Percentiles rank a stretch among this genome's conserved stretches.
Evolutionary conservation across 2,329 filamentous ascomycete species (phyloP).

Genomic region (Aureobasidium sp.): DNA sequence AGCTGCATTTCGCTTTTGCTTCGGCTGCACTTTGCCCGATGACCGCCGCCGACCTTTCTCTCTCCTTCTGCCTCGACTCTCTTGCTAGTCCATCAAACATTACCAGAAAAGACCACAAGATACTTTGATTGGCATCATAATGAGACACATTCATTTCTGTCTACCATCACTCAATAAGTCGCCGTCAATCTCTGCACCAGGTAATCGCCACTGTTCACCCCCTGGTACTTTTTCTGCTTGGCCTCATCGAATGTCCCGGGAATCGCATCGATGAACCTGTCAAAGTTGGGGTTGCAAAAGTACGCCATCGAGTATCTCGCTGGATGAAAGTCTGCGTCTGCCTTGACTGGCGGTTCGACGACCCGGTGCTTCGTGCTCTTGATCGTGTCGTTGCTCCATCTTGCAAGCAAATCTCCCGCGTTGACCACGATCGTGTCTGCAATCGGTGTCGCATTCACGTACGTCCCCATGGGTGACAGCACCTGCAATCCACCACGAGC

Average conservation of each 20-base stretch:
- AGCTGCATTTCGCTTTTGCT: not conserved
- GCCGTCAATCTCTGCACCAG: conserved; percentile 66
- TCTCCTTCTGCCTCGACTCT: too few relatives aligned
- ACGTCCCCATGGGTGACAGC: conserved; percentile 57
- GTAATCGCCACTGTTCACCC: conserved; percentile 73
- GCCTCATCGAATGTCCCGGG: conserved; percentile 63
- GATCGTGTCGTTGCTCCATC: conserved; percentile 88
- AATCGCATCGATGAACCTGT: conserved; percentile 66
- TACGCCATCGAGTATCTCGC: conserved; percentile 79
- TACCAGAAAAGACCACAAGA: not conserved
- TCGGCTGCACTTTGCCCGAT: not conserved
- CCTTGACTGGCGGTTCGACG: conserved; percentile 61
- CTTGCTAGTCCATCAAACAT: too few relatives aligned
- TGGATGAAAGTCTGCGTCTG: conserved; percentile 52
- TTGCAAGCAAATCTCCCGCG: conserved; percentile 73
- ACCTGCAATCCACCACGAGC: conserved; percentile 50
- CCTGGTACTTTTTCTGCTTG: conserved; percentile 65
- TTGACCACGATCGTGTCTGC: conserved; percentile 77
- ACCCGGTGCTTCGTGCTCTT: conserved; percentile 86
- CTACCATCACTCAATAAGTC: conserved; percentile 54
- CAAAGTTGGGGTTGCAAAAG: conserved; percentile 81
- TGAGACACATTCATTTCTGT: too few relatives aligned
- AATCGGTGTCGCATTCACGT: conserved; percentile 77
- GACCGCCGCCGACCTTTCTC: too few relatives aligned
- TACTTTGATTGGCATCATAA: not conserved